A percentile compares a stretch with the other conserved stretches of the same genome.
These are phyloP conservation scores for Pythium oligandrum DNA, from an alignment of 352 stramenopile genomes.

Conservation along the genomic window DNA sequence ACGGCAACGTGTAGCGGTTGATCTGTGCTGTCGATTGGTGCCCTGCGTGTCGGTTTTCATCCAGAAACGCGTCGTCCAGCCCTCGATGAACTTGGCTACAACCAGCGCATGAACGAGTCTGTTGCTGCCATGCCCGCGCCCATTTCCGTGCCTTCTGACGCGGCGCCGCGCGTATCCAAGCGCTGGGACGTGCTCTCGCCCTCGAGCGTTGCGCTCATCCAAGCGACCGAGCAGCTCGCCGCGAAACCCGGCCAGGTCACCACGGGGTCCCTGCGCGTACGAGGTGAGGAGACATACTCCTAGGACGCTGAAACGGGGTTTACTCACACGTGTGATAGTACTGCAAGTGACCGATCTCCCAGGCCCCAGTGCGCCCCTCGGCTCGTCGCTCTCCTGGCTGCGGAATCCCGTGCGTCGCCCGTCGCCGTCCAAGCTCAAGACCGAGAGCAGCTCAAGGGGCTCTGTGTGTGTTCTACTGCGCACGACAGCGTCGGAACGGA, in stretches of 20 bases:
- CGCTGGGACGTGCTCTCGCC: conserved; percentile 37
- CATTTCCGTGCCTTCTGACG: background rate
- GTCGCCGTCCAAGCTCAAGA: background rate
- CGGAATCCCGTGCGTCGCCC: background rate
- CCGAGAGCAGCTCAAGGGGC: conserved; percentile 5
- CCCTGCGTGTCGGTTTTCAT: too few relatives aligned
- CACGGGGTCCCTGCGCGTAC: conserved; percentile 49
- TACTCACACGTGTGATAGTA: conserved; percentile 19
- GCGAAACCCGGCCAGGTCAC: conserved; percentile 39
- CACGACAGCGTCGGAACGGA: conserved; percentile 17
- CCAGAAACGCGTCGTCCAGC: too few relatives aligned
- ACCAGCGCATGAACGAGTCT: too few relatives aligned
- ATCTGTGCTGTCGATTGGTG: too few relatives aligned
- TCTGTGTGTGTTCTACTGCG: conserved; percentile 50
- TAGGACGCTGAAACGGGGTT: background rate
- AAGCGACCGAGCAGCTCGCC: conserved; percentile 43
- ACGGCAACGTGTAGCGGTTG: too few relatives aligned
- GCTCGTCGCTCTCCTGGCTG: background rate
- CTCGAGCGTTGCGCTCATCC: conserved; percentile 37
- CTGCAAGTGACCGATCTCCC: conserved; percentile 46
- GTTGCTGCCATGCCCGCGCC: background rate
- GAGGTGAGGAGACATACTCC: conserved; percentile 24
- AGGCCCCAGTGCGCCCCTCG: background rate
- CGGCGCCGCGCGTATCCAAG: conserved; percentile 17
- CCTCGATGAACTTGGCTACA: too few relatives aligned